Base-by-base conservation (phyloP, 208 protist genomes). In the Spironucleus salmonicida region DNA sequence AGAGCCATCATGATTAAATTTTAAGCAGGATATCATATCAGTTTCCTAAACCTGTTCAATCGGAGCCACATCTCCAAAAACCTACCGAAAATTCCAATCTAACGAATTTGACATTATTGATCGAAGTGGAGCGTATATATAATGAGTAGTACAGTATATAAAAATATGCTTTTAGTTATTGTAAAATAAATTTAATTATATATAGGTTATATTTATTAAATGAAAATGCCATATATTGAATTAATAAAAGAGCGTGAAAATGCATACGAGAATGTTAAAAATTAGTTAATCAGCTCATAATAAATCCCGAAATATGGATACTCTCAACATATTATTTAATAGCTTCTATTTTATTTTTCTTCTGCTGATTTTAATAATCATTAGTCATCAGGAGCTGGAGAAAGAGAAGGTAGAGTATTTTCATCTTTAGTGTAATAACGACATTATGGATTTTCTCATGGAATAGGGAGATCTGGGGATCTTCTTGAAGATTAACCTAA, bases 321-420 rank as follows among this genome's bases (percentile, higher is more conserved):
- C 30, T 38, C 11, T 11, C 0, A 1, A 2, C 0, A n/a, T 38
- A 1, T 4, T 38, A 94, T 96, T 78, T 78, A 92, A 76, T 76
- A 84, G 27, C 75, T 96, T 19, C 79, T 96, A n/a, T 80, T 82
- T n/a, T 84, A 95, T 67, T 77, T 96, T 2, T 83, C 92, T 19
- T 13, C 86, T 69, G 93, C 96, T 90, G 93, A 97, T 85, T 88
- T 79, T n/a, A 91, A 91, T 74, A 90, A 90, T 61, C 89, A 87
- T 62, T 58, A 80, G 1, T 81, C 74, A 76, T 11, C 57, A 83
- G 78, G 88, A 57, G 89, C 92, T 2, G 94, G 94, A 19, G 94
- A 98, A 78, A 86, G 94, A 39, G 94, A 98, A 78, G 93, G 89
- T 0, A 83, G 93, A 30, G 85, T 97, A 0, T 84, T 85, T 35